Conservation (phyloP, 352 stramenopile genomes). For the Peronospora destructor region DNA sequence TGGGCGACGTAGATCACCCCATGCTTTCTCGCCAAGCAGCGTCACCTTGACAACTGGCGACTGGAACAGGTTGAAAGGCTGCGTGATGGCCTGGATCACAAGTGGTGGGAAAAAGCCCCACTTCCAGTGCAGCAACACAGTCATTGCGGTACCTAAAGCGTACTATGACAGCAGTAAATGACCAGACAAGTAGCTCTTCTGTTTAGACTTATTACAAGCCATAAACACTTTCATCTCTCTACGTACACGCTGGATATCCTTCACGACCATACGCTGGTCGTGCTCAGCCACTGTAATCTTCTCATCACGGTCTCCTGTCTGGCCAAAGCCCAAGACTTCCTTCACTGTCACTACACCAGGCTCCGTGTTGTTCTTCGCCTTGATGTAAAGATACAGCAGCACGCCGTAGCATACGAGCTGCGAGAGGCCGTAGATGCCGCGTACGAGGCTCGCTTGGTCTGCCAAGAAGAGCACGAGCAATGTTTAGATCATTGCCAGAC, state of each 20-base stretch:
- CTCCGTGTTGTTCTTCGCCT: slow-evolving; percentile 77
- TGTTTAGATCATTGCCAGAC: too few relatives aligned
- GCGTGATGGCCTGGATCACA: slow-evolving; percentile 72
- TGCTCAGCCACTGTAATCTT: slow-evolving; percentile 81
- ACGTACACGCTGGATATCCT: slow-evolving; percentile 68
- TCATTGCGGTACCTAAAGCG: slow-evolving; percentile 52
- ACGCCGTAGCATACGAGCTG: slow-evolving; percentile 62
- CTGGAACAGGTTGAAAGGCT: slow-evolving; percentile 71
- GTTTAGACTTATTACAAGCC: neutral
- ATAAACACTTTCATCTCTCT: neutral
- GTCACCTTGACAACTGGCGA: slow-evolving; percentile 58
- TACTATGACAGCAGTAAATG: slow-evolving; percentile 27
- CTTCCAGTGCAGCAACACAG: slow-evolving; percentile 67
- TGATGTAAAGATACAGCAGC: slow-evolving; percentile 54
- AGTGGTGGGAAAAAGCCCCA: slow-evolving; percentile 79
- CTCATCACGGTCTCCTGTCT: slow-evolving; percentile 63
- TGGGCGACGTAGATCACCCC: slow-evolving; percentile 69
- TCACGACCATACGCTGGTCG: slow-evolving; percentile 61
- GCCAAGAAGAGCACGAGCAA: neutral
- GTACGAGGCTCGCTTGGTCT: slow-evolving; percentile 57
- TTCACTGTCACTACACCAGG: slow-evolving; percentile 62
- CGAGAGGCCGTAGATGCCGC: slow-evolving; percentile 49
- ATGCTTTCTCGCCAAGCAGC: slow-evolving; percentile 54
- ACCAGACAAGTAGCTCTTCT: neutral
- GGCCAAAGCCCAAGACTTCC: slow-evolving; percentile 71